Evolutionary conservation across 176 grass and related monocot species (phyloP).

Genomic region (Miscanthus lutarioriparius): DNA sequence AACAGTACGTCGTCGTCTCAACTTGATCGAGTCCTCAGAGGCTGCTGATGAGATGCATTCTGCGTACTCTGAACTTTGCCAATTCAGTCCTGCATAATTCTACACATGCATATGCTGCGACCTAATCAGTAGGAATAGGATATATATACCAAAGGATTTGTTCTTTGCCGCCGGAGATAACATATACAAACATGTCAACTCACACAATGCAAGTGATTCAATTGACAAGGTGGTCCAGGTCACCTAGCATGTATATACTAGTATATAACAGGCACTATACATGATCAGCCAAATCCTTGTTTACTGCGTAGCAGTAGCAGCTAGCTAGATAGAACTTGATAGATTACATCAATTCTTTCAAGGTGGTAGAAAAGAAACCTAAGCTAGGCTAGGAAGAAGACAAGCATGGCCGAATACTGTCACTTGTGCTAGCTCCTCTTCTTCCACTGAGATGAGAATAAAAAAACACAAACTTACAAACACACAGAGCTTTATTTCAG

Average conservation of each 20-base stretch:
- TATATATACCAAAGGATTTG: constrained; percentile 12
- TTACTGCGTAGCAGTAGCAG: not conserved
- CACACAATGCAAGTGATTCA: constrained; percentile 17
- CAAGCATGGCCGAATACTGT: not conserved
- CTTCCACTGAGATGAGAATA: not conserved
- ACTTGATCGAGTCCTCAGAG: not conserved
- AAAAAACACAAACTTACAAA: not conserved
- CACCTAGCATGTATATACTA: not conserved
- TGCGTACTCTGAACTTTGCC: constrained; percentile 3
- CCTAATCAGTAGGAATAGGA: constrained; percentile 3
- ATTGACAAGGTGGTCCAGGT: constrained; percentile 36
- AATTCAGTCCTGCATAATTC: not conserved
- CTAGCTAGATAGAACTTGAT: not conserved
- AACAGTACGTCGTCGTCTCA: not conserved
- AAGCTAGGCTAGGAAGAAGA: constrained; percentile 1
- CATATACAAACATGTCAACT: constrained; percentile 42
- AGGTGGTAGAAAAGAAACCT: not conserved
- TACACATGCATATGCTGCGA: constrained; percentile 10
- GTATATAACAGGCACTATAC: not conserved
- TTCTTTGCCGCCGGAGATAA: constrained; percentile 1
- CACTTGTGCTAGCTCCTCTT: not conserved
- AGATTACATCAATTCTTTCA: constrained; percentile 17
- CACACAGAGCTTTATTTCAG: not conserved
- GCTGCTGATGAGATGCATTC: not conserved
- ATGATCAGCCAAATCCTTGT: constrained; percentile 9